phyloP scores from a whole-genome alignment of 305 asterid species.

The Salvia sclarea region DNA sequence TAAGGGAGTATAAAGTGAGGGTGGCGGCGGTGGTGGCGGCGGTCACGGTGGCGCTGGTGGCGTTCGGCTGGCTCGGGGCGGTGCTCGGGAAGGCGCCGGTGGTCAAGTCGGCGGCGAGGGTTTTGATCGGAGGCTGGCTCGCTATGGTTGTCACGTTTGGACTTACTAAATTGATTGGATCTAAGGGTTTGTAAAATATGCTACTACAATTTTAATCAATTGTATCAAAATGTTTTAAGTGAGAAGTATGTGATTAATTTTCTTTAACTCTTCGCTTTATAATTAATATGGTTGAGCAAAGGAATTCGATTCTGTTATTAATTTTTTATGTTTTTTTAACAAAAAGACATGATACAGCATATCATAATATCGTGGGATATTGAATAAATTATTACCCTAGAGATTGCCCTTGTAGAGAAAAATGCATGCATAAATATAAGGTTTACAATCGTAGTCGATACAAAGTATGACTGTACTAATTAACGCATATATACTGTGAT shows the following conservation, averaged over 20 bases:
- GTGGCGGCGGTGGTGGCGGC: slow-evolving; percentile 63
- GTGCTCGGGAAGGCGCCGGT: slow-evolving; percentile 62
- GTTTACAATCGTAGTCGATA: no score
- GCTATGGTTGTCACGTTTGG: slow-evolving; percentile 87
- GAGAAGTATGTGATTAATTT: neutral
- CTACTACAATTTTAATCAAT: neutral
- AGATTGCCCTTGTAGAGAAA: no score
- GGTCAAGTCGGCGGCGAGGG: slow-evolving; percentile 62
- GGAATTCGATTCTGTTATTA: neutral
- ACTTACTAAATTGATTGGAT: slow-evolving; percentile 71
- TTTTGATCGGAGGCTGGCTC: slow-evolving; percentile 84
- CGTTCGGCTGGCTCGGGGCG: slow-evolving; percentile 81
- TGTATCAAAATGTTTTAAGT: neutral
- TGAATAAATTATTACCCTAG: no score
- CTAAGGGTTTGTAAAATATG: slow-evolving; percentile 39
- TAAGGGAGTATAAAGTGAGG: slow-evolving; percentile 63
- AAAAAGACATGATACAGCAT: no score
- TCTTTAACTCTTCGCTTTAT: neutral
- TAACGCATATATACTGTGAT: no score
- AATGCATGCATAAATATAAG: no score
- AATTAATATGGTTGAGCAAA: neutral
- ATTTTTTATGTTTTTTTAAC: no score
- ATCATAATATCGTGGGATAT: no score
- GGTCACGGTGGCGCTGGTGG: slow-evolving; percentile 59
- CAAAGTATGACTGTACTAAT: no score